Evolutionary conservation across 495 filamentous ascomycete species (phyloP), one percentile per base, ranked within the genome.

Genomic region (Hypoxylon intermedium): DNA sequence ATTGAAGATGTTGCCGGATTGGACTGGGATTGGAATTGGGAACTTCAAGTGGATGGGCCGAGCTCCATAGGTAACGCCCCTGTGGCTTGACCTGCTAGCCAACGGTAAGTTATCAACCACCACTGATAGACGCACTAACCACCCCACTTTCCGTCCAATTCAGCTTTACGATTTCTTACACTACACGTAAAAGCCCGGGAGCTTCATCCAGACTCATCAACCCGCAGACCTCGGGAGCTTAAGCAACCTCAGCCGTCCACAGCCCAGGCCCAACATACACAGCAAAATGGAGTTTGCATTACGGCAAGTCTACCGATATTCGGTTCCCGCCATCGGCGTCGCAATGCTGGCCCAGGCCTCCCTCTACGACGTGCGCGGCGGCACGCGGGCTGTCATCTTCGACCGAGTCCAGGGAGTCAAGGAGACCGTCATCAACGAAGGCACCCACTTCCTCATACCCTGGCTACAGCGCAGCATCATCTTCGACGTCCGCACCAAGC

Each of bases 401-500:
- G 95, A 99, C 79, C 80, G 94, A 21, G 58, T 97, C 60, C 86
- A 89, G 18, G 94, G 94, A 74, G 94, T 99, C 54, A 90, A 94
- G 79, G 93, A 98, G 70, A 79, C 82, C 49, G 94, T 98, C 49
- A 79, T 93, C 70, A 93, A 92, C 74, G 94, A 99, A 77, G 94
- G 94, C 74, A 99, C 94, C 36, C 94, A 99, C 76, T 96, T 99
- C 78, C 80, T 98, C 38, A 75, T 99, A 37, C 94, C 94, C 1
- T 99, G 94, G 94, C 77, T 99, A 70, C 94, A 99, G 72, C 87
- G 87, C 79, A 88, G 87, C 62, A 95, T 99, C 75, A 81, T 96
- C 74, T 99, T 94, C 79, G 94, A 99, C 80, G 95, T 99, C 57
- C 90, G 94, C 58, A 98, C 94, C 37, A 95, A 95, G 83, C 94